Evolutionary conservation across 768 basidiomycete species (phyloP), one percentile per base, ranked within the genome.

Genomic region (Boletus tomentosulus): DNA sequence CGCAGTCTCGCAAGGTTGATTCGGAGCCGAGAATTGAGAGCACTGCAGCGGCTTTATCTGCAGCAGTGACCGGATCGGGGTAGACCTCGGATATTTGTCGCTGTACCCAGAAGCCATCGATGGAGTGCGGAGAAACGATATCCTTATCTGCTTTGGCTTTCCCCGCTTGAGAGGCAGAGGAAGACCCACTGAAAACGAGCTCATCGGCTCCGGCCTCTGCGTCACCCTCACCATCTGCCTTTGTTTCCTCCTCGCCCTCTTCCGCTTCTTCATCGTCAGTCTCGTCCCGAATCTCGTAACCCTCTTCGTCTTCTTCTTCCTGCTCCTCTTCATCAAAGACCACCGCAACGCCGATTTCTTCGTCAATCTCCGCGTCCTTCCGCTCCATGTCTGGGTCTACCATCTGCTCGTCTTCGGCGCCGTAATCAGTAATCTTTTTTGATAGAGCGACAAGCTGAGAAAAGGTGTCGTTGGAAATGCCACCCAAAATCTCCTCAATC

Each of bases 81-180:
- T 97, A 98, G 13, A 93, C 79, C 65, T 92, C 86, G 0, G 90
- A 83, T 48, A 98, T 86, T 55, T 96, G 89, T 1, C 95, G 87
- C 66, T 99, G 97, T 0, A 99, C 92, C 95, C 95, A 99, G 83
- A 98, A 98, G 27, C 84, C 96, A 68, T 99, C 96, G 63, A 99
- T 86, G 48, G 86, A 80, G 57, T 97, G 92, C 0, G 94, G 93
- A 0, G 92, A 86, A 38, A 98, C 86, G 50, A 84, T 74, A 61
- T 92, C 90, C 61, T 86, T 85, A 71, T 90, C 85, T 43, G 74
- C 76, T 62, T 84, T 84, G 51, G 76, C 66, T 49, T 78, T 78
- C 22, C 74, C 70, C 31, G 73, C 69, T 41, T 66, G 65, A 51
- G 71, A 74, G 25, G 74, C 58, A 13, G 83, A 77, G 0, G 82